These are phyloP conservation scores for Aspergillus ibericus DNA, from an alignment of 2,329 filamentous ascomycete species.

Conservation along the genomic window DNA sequence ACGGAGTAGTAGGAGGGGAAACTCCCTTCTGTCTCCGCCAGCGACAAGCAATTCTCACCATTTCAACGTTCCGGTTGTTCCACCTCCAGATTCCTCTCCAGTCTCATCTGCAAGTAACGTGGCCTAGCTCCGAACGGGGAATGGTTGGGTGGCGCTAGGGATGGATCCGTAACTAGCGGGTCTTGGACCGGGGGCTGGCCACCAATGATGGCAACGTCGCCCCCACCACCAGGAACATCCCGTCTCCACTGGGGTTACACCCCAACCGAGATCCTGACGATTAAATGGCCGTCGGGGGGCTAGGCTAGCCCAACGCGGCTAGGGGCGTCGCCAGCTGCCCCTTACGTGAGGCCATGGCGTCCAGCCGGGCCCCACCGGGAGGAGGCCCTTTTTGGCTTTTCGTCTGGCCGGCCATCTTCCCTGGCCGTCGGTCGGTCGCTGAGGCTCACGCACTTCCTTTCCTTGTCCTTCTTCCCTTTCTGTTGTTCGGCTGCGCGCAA, in stretches of 20 bases:
- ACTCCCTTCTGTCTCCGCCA: neutral
- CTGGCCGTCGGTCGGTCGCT: neutral
- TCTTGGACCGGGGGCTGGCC: neutral
- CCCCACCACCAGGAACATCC: neutral
- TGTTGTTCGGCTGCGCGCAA: neutral
- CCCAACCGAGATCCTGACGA: constrained; percentile 4
- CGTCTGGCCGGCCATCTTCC: neutral
- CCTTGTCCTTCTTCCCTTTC: neutral
- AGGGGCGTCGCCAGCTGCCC: constrained; percentile 1
- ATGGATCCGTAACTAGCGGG: neutral
- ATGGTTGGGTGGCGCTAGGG: neutral
- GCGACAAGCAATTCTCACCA: neutral
- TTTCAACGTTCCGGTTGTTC: neutral
- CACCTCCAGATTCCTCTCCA: neutral
- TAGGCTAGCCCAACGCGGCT: neutral
- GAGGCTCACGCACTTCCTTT: neutral
- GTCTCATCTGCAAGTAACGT: constrained; percentile 2
- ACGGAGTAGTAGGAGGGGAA: too few relatives aligned
- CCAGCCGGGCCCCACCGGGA: neutral
- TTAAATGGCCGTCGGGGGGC: neutral
- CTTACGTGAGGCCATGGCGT: constrained; percentile 9
- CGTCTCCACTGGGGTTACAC: neutral
- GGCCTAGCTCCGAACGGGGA: constrained; percentile 1
- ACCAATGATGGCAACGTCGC: neutral
- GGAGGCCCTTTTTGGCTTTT: neutral